Evolutionary conservation across 2,329 filamentous ascomycete genomes (phyloP).

Genomic region (Thelonectria rubi): DNA sequence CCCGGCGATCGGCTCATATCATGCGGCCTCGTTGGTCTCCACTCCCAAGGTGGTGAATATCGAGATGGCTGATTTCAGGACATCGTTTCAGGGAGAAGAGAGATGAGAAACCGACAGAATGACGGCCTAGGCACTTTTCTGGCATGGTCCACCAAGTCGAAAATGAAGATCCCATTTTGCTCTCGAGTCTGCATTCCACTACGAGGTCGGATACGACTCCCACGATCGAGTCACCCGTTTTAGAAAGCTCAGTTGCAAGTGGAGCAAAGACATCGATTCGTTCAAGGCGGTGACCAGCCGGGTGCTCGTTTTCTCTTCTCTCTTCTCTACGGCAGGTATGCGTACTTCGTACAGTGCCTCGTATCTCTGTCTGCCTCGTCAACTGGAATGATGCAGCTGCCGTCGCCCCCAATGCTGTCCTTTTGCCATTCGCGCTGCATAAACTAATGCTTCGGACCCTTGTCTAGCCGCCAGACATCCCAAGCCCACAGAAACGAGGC

Average conservation of each 20-base stretch:
- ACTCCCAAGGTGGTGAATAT: constrained; percentile 13
- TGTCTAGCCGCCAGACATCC: constrained; percentile 7
- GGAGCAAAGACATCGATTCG: constrained; percentile 26
- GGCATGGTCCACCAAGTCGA: constrained; percentile 12
- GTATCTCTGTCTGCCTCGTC: constrained; percentile 5
- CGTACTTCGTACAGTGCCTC: neutral
- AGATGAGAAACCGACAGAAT: constrained; percentile 12
- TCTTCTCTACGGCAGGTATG: neutral
- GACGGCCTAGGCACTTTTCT: constrained; percentile 13
- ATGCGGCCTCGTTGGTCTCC: constrained; percentile 15
- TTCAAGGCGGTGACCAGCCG: constrained; percentile 17
- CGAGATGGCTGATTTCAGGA: constrained; percentile 11
- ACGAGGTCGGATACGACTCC: constrained; percentile 1
- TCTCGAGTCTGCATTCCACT: constrained; percentile 1
- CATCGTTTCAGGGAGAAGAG: constrained; percentile 7
- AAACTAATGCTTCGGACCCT: constrained; percentile 10
- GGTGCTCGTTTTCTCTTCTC: neutral
- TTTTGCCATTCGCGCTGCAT: constrained; percentile 16
- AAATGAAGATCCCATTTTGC: constrained; percentile 26
- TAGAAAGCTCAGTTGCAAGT: constrained; percentile 1
- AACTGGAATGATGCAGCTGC: neutral
- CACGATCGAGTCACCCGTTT: constrained; percentile 14
- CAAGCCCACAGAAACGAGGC: constrained; percentile 39
- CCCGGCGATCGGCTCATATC: constrained; percentile 21
- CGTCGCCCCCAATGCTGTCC: constrained; percentile 7